Evolutionary conservation across 768 basidiomycete genomes (phyloP).

Genomic region (Boletales sp.): DNA sequence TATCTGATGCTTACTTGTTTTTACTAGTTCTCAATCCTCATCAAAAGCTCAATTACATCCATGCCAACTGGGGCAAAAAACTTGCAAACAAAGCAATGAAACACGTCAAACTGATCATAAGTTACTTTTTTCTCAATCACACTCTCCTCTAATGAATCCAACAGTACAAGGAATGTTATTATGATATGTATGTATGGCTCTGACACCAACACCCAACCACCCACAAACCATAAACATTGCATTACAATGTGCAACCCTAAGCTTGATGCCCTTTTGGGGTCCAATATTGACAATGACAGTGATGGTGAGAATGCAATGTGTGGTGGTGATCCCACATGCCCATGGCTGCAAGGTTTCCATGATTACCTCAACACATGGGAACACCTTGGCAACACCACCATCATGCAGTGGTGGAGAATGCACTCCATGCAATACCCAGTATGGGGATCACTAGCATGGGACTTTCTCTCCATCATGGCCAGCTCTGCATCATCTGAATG

Average conservation of each 20-base stretch:
- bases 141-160: not conserved
- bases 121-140: too few relatives aligned
- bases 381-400: not conserved
- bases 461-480: conserved; percentile 6
- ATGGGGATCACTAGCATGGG: not conserved
- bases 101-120: not conserved
- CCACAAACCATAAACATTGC: not conserved
- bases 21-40: conserved; percentile 2
- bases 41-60: conserved; percentile 6
- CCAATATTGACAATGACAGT: not conserved
- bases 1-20: not conserved
- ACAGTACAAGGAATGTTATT: conserved; percentile 5
- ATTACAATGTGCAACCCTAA: conserved; percentile 5
- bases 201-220: not conserved
- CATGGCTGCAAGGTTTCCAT: conserved; percentile 7
- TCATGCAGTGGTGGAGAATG: conserved; percentile 7
- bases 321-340: not conserved
- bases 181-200: not conserved
- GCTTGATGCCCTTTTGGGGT: conserved; percentile 1
- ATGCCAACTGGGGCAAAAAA: not conserved
- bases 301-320: not conserved
- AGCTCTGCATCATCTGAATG: conserved; percentile 1
- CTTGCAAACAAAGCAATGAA: not conserved
- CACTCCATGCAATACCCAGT: not conserved
- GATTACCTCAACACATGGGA: conserved; percentile 3